Percentiles rank a stretch among this genome's conserved stretches.
phyloP scores from a whole-genome alignment of 1,139 yeast species.

The Candida sp. region DNA sequence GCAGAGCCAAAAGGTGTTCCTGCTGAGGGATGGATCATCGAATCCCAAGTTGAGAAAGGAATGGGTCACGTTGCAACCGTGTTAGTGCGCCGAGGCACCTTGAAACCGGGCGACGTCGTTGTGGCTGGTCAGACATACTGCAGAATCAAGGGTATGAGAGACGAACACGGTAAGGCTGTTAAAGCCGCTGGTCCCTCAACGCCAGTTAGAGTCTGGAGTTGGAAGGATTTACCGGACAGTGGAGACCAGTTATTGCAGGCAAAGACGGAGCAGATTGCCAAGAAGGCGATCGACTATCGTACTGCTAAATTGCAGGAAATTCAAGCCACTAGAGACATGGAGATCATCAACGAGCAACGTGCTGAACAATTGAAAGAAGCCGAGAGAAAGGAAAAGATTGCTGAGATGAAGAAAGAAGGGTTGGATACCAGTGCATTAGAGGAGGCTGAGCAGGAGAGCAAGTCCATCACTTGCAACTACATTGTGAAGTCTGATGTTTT shows the following conservation, averaged over 20 bases:
- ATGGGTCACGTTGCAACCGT: conserved; percentile 89
- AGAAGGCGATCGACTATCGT: conserved; percentile 73
- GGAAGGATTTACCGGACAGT: conserved; percentile 93
- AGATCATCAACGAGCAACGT: conserved; percentile 65
- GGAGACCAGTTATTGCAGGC: conserved; percentile 90
- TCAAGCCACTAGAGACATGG: conserved; percentile 69
- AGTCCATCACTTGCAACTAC: conserved; percentile 49
- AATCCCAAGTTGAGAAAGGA: conserved; percentile 82
- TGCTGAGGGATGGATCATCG: conserved; percentile 91
- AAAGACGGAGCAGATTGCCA: conserved; percentile 72
- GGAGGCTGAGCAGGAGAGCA: conserved; percentile 23
- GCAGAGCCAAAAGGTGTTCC: conserved; percentile 59
- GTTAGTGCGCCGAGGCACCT: conserved; percentile 77
- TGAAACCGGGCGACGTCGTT: conserved; percentile 69
- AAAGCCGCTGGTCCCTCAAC: conserved; percentile 84
- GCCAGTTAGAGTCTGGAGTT: conserved; percentile 92
- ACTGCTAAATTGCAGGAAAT: conserved; percentile 57
- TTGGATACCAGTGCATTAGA: conserved; percentile 42
- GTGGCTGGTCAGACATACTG: conserved; percentile 91
- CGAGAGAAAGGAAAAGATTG: conserved; percentile 53
- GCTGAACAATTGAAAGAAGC: conserved; percentile 50
- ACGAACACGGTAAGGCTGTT: conserved; percentile 70
- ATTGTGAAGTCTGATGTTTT: conserved; percentile 91
- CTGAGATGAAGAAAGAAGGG: conserved; percentile 61
- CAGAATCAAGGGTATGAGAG: conserved; percentile 81